Evolutionary conservation across 345 rosid species (phyloP).

Genomic region (Isatis tinctoria): DNA sequence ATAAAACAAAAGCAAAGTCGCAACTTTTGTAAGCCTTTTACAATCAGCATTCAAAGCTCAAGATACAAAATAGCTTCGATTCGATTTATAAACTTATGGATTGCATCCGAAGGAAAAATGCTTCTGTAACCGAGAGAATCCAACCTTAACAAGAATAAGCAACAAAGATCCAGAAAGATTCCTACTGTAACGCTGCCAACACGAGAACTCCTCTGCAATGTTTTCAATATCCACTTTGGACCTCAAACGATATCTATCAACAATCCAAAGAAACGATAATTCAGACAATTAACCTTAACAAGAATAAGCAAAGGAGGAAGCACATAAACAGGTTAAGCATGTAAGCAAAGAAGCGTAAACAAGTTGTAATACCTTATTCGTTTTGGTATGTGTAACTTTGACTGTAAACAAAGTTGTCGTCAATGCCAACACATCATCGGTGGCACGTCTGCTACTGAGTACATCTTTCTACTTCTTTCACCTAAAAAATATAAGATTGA

Average conservation of each 20-base stretch:
- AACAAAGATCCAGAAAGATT: conserved; percentile 50
- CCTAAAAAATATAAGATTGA: too few species aligned
- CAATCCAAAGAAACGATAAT: conserved; percentile 2
- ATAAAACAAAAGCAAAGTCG: neutral
- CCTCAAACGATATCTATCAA: conserved; percentile 72
- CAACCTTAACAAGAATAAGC: conserved; percentile 78
- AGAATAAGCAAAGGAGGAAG: too few species aligned
- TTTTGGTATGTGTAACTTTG: too few species aligned
- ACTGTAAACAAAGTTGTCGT: too few species aligned
- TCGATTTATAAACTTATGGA: conserved; percentile 42
- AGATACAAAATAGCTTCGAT: neutral
- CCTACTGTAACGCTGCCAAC: conserved; percentile 80
- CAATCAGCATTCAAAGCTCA: neutral
- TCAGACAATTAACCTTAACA: neutral
- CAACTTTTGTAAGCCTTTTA: neutral
- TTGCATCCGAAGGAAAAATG: conserved; percentile 51
- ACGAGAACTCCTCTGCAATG: conserved; percentile 66
- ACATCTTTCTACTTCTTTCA: too few species aligned
- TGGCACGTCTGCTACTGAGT: too few species aligned
- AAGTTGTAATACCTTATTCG: too few species aligned
- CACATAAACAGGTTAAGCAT: neutral
- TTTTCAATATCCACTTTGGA: too few species aligned
- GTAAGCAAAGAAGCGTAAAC: too few species aligned
- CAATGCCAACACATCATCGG: too few species aligned
- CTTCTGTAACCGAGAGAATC: conserved; percentile 79